Percentiles rank a stretch among this genome's conserved stretches.
These are phyloP conservation scores for Talaromyces trachyspermus DNA, from an alignment of 495 filamentous ascomycete genomes.

Conservation along the genomic window DNA sequence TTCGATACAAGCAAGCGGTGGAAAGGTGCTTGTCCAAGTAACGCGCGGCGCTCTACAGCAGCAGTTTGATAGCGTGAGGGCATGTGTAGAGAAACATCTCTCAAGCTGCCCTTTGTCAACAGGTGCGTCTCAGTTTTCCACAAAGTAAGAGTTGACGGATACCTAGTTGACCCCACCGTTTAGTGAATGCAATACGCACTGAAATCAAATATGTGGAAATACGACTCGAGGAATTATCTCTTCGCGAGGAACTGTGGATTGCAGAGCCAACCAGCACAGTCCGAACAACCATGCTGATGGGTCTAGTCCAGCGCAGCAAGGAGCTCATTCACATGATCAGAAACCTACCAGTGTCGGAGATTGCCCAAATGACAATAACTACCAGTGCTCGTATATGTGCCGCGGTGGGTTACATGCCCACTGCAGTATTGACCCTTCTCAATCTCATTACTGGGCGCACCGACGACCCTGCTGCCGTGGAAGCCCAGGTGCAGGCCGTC, in stretches of 20 bases:
- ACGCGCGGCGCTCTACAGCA: constrained; percentile 10
- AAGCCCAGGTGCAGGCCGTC: constrained; percentile 11
- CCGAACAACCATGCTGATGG: constrained; percentile 12
- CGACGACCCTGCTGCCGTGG: constrained; percentile 5
- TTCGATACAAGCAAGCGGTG: constrained; percentile 12
- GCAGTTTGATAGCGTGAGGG: constrained; percentile 14
- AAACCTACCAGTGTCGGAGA: constrained; percentile 9
- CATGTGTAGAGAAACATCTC: constrained; percentile 9
- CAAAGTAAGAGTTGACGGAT: constrained; percentile 1
- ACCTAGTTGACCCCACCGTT: constrained; percentile 3
- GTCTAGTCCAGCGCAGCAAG: constrained; percentile 10
- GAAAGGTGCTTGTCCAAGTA: constrained; percentile 7
- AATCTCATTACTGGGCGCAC: constrained; percentile 4
- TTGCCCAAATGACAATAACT: constrained; percentile 11
- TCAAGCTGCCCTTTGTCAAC: constrained; percentile 8
- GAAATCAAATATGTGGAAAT: constrained; percentile 15
- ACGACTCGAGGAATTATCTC: constrained; percentile 11
- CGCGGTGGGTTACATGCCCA: constrained; percentile 12
- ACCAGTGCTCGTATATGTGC: constrained; percentile 12
- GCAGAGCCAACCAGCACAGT: constrained; percentile 8
- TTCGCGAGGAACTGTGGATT: constrained; percentile 15
- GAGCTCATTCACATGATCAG: constrained; percentile 11
- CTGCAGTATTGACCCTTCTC: constrained; percentile 11
- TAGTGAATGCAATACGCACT: constrained; percentile 12
- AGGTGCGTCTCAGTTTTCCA: constrained; percentile 6